Base-by-base conservation (phyloP, 257 asterid genomes). In the Solanum appendiculatum region DNA sequence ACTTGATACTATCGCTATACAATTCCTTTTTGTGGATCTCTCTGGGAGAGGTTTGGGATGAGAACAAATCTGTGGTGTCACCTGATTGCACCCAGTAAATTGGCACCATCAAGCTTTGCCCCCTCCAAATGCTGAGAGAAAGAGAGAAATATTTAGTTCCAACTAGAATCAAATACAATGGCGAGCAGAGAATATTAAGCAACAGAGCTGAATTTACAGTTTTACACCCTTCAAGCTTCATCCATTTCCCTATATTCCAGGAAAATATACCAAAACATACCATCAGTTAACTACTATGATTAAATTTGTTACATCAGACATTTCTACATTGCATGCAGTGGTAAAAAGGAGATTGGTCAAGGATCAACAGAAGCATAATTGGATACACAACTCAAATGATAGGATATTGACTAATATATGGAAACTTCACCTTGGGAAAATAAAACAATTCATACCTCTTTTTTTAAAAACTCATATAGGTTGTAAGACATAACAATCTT, bases 101-200 rank as follows among this genome's bases (percentile, higher is more conserved):
- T 96, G 87, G 98, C 98, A 66, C 98, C 98, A 85, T 94, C 96
- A 86, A 96, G 98, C 89, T 78, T 96, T 46, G 98, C 98, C 16
- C 97, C 98, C 89, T 92, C 95, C 90, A 95, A 88, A 88, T 93
- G 95, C 98, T 95, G 93, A 85, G 56, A 46, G 78, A 74, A 74
- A 74, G 34, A 70, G 27, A n/a, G 86, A 39, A 56, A 85, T 58
- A 42, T 42, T 77, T 77, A 77, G 82, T 25, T 56, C 33, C 33
- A 66, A 44, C 33, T 54, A 68, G 13, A 77, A 39, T 69, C 31
- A 68, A 68, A 48, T 31, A 18, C 11, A 37, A 69, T 69, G 86
- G 21, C 29, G 6, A 88, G 54, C 31, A 39, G 2, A 42, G 46
- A 29, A 34, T 46, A 60, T 1, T 58, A 37, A 23, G 46, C 15